These are phyloP conservation scores for Thermomucor indicae-seudaticae DNA, from an alignment of 371 early-diverging fungal genomes.

Conservation along the genomic window DNA sequence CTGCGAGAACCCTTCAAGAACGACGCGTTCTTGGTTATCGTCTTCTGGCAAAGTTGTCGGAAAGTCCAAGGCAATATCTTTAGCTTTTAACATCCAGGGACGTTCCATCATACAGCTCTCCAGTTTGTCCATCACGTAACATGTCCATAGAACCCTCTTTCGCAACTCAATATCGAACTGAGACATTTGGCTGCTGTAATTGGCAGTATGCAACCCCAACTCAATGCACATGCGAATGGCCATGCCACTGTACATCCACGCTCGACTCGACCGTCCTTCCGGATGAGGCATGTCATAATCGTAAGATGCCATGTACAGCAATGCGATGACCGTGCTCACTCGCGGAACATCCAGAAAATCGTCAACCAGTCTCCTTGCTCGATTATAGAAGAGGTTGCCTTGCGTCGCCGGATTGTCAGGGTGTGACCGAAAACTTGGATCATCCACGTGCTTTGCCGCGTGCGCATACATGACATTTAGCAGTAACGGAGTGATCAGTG, in stretches of 20 bases:
- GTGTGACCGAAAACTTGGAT: slow-evolving; percentile 19
- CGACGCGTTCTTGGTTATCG: slow-evolving; percentile 24
- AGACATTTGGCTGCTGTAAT: slow-evolving; percentile 42
- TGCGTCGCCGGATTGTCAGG: slow-evolving; percentile 4
- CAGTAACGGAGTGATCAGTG: slow-evolving; percentile 36
- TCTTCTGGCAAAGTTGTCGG: slow-evolving; percentile 42
- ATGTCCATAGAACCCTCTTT: slow-evolving; percentile 48
- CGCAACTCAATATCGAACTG: slow-evolving; percentile 43
- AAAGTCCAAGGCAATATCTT: slow-evolving; percentile 32
- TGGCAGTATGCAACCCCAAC: slow-evolving; percentile 34
- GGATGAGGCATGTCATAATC: slow-evolving; percentile 14
- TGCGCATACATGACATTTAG: slow-evolving; percentile 45
- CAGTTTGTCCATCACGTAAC: slow-evolving; percentile 45
- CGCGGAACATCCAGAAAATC: slow-evolving; percentile 47
- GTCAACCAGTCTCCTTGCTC: slow-evolving; percentile 36
- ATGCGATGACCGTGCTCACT: slow-evolving; percentile 40
- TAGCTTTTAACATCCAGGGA: slow-evolving; percentile 37
- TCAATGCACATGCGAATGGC: slow-evolving; percentile 46
- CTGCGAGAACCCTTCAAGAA: slow-evolving; percentile 27
- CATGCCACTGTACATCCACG: slow-evolving; percentile 47
- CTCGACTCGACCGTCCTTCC: slow-evolving; percentile 19
- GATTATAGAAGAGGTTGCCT: slow-evolving; percentile 21
- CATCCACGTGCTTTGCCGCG: slow-evolving; percentile 26
- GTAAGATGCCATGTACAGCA: slow-evolving; percentile 38
- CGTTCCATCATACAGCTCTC: slow-evolving; percentile 37